phyloP scores from a whole-genome alignment of 2,329 filamentous ascomycete genomes.

The Gaeumannomyces sp. region DNA sequence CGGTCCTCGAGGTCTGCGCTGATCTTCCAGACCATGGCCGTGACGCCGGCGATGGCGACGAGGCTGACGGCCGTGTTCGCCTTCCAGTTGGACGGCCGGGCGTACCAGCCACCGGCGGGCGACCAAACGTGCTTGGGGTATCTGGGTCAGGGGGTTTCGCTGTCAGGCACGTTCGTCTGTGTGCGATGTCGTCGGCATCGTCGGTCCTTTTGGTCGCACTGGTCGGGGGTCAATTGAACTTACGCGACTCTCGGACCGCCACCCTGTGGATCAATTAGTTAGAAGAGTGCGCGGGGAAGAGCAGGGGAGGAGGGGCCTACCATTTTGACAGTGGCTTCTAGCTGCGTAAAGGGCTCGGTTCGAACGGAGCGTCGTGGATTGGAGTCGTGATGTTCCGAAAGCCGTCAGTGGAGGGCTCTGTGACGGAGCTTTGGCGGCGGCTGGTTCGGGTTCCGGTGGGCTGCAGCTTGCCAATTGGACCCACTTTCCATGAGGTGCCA shows the following conservation, averaged over 20 bases:
- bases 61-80: conserved; percentile 60
- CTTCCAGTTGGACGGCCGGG: conserved; percentile 92
- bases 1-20: conserved; percentile 70
- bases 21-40: conserved; percentile 59
- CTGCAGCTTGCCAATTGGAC: neutral
- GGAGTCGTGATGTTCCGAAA: conserved; percentile 12
- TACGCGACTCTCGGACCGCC: conserved; percentile 65
- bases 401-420: conserved; percentile 16
- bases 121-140: conserved; percentile 99
- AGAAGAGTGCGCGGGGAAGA: conserved; percentile 24
- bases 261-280: conserved; percentile 47
- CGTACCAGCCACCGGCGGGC: conserved; percentile 95
- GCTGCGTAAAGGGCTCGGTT: neutral
- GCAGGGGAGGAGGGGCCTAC: conserved; percentile 29
- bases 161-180: conserved; percentile 13
- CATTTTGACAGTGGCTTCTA: conserved; percentile 43
- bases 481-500: neutral
- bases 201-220: neutral
- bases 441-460: neutral
- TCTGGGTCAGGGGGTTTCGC: conserved; percentile 35
- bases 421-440: neutral
- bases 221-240: conserved; percentile 23
- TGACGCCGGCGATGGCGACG: conserved; percentile 49
- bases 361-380: neutral
- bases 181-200: neutral